These are phyloP conservation scores for Verruconis gallopava DNA, from an alignment of 2,329 filamentous ascomycete genomes.

Conservation along the genomic window DNA sequence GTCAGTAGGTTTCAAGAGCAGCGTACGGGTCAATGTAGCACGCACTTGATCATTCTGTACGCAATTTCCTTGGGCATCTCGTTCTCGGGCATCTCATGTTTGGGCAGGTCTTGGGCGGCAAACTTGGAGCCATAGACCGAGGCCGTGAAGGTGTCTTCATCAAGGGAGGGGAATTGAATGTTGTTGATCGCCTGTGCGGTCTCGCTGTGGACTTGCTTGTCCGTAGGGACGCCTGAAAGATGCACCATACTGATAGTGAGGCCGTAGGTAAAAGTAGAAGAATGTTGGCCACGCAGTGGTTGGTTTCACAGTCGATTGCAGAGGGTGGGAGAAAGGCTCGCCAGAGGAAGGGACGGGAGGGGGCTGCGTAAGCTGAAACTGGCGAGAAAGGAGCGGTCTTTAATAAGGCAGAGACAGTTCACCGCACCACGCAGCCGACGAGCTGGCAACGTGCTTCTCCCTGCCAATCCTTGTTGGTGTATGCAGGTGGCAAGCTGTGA, in stretches of 20 bases:
- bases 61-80: slow-evolving; percentile 89
- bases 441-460: no score
- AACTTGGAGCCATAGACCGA: slow-evolving; percentile 83
- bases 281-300: no score
- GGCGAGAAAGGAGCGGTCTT: no score
- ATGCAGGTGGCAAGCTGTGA: no score
- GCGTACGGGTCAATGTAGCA: slow-evolving; percentile 17
- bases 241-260: slow-evolving; percentile 32
- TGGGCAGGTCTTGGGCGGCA: slow-evolving; percentile 67
- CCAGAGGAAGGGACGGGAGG: no score
- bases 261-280: not conserved
- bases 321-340: no score
- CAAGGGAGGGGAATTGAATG: slow-evolving; percentile 28
- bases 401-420: no score
- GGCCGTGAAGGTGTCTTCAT: slow-evolving; percentile 50
- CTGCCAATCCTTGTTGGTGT: no score
- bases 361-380: no score
- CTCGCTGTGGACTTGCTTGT: slow-evolving; percentile 23
- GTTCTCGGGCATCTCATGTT: slow-evolving; percentile 71
- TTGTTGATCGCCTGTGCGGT: slow-evolving; percentile 32
- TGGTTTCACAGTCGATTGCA: no score
- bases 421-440: no score
- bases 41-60: slow-evolving; percentile 78
- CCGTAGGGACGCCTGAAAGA: slow-evolving; percentile 30
- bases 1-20: not conserved